Base-by-base conservation (phyloP, 768 basidiomycete genomes). In the Mycena leptocephala region DNA sequence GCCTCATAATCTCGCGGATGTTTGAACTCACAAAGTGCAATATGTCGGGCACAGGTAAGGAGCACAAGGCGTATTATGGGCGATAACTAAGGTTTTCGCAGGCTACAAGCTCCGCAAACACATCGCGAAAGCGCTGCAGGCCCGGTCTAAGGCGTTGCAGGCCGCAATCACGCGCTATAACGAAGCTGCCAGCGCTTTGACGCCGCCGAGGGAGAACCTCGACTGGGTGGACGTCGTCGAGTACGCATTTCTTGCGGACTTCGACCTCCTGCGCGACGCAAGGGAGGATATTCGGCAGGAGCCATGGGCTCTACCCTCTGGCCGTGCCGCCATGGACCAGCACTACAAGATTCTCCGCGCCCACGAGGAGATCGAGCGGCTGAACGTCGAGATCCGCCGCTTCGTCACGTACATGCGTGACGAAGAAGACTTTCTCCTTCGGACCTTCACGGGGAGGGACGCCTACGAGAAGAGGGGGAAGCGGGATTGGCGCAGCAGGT, bases 41-140 rank as follows among this genome's bases (percentile, higher is more conserved):
- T 58, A n/a, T 58, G 35, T 70, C 70, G 3, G 72, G 53, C 3
- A 85, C 81, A 5, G 82, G 85, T 85, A 68, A 48, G 83, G 20
- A 18, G 56, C 16, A 20, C 28, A n/a, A n/a, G n/a, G 32, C n/a
- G 7, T 6, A 30, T 7, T 5, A 33, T 18, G n/a, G n/a, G n/a
- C n/a, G n/a, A n/a, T n/a, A n/a, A n/a, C n/a, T n/a, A n/a, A n/a
- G n/a, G n/a, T 20, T 9, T 10, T 18, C 30, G 5, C 61, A 84
- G 84, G 83, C 9, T 85, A 84, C 75, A 81, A 81, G 28, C 66
- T 84, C 13, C 33, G 72, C 10, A 46, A 59, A 26, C 79, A 82
- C 28, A 79, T 81, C 37, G 76, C 70, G 1, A 78, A 77, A 48
- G 79, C 79, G 18, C 76, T 81, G 1, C 74, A 80, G 28, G 33